Evolutionary conservation across 1,284 basidiomycete genomes (phyloP), one percentile per base, ranked within the genome.

Genomic region (Trichosporon faecale): DNA sequence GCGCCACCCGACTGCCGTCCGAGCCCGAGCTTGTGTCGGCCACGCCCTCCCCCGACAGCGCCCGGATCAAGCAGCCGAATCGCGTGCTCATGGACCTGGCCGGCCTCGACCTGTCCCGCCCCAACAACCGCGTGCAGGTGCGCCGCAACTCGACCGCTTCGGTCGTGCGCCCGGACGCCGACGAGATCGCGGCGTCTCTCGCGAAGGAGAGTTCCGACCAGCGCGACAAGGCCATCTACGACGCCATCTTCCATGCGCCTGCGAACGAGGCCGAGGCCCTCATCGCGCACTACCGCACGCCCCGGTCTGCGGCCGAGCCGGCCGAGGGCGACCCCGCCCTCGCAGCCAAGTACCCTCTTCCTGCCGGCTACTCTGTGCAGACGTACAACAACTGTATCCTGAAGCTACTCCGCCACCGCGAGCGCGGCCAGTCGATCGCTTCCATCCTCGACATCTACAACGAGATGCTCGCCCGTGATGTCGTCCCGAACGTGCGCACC

Each of bases 361-460:
- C 79, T 0, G 61, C 71, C 0, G 76, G 74, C n/a, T 83, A 76
- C 73, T 70, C 75, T 0, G 70, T 74, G 0, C 33, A 69, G 9
- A 87, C 89, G 7, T 94, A 90, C 85, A 94, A 94, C 77, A 80
- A 83, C 23, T 89, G 89, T 14, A 83, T 95, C 57, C 77, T 85
- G 4, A 89, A 88, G 0, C 81, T 94, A 1, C 77, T 86, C 29
- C 72, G 79, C 2, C 84, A 87, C 40, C 87, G 91, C 69, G 68
- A 74, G 23, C 72, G 78, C 14, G 89, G 89, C 16, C 86, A 89
- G 73, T 87, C 89, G 4, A 85, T 93, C 49, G 84, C 85, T 0
- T 79, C 87, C 49, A 84, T 94, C 64, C 83, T 92, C 72, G 88
- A 90, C 69, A 86, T 89, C 4, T 96, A 96, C 85, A 89, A 91